Evolutionary conservation across 345 rosid genomes (phyloP).

Genomic region (Eutrema japonicum): DNA sequence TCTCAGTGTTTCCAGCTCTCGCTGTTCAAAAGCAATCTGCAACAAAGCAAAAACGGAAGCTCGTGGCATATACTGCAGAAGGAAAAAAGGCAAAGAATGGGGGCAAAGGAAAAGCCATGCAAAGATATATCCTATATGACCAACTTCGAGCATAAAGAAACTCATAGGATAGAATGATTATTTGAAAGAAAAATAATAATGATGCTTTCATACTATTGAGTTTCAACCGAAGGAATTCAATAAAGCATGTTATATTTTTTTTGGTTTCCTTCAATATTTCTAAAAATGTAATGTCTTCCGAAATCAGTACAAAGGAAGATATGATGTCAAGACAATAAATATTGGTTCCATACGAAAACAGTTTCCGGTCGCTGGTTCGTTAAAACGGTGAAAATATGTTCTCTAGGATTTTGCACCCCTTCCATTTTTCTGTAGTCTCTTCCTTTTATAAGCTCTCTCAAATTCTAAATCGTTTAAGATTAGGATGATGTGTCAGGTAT

Average conservation of each 20-base stretch:
- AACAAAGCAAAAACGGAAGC: slow-evolving; percentile 26
- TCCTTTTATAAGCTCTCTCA: no score
- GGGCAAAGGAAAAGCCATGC: slow-evolving; percentile 8
- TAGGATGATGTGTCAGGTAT: no score
- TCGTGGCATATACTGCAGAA: not conserved
- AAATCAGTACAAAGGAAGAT: slow-evolving; percentile 4
- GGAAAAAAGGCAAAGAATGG: slow-evolving; percentile 10
- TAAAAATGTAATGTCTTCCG: no score
- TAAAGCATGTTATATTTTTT: no score
- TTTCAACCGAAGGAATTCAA: not conserved
- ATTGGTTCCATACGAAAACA: not conserved
- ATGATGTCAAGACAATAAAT: not conserved
- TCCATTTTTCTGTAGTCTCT: no score
- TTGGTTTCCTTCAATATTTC: no score
- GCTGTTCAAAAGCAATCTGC: slow-evolving; percentile 58
- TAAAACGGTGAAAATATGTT: no score
- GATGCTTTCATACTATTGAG: slow-evolving; percentile 10
- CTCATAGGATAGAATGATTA: not conserved
- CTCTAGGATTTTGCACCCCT: no score
- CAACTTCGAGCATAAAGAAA: slow-evolving; percentile 9
- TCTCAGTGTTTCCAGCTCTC: slow-evolving; percentile 52
- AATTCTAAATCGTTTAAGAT: no score
- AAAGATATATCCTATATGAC: slow-evolving; percentile 9
- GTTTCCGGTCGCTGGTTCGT: no score
- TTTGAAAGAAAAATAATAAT: slow-evolving; percentile 7